A percentile compares a stretch with the other conserved stretches of the same genome.
Conservation (phyloP, 345 rosid species). For the Dimocarpus longan region DNA sequence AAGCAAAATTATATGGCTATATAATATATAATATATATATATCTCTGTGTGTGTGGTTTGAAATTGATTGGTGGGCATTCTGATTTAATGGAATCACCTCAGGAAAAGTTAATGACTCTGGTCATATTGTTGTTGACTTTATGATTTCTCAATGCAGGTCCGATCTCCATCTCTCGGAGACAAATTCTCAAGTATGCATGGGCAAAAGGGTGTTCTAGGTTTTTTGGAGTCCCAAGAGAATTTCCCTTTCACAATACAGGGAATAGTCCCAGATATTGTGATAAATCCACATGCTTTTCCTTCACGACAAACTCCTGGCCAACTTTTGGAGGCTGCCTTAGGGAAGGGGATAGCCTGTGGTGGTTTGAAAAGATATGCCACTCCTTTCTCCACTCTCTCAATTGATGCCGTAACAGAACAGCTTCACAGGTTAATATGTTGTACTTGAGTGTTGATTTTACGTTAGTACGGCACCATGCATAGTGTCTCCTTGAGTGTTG, state of each 20-base stretch:
- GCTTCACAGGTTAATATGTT: slow-evolving; percentile 66
- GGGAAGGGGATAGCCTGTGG: slow-evolving; percentile 89
- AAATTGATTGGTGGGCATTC: neutral
- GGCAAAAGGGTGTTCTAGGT: slow-evolving; percentile 96
- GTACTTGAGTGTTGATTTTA: neutral
- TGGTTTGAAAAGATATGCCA: slow-evolving; percentile 63
- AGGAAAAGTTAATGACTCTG: neutral
- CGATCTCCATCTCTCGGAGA: slow-evolving; percentile 90
- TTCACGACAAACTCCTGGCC: slow-evolving; percentile 92
- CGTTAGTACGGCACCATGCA: neutral
- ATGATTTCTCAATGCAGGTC: slow-evolving; percentile 46
- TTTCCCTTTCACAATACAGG: slow-evolving; percentile 86
- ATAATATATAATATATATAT: too few relatives aligned
- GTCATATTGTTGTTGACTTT: neutral
- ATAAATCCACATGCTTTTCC: slow-evolving; percentile 95
- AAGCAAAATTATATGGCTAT: neutral
- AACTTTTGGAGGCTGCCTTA: slow-evolving; percentile 89
- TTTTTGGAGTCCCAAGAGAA: slow-evolving; percentile 87
- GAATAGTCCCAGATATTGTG: slow-evolving; percentile 90
- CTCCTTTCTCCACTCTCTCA: slow-evolving; percentile 85
- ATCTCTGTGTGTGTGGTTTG: neutral
- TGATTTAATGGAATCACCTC: neutral
- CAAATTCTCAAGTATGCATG: slow-evolving; percentile 97
- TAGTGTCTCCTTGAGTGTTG: neutral
- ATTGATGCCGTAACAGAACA: slow-evolving; percentile 75